Conservation (phyloP, 2,329 filamentous ascomycete genomes). For the Sporothrix phasma region DNA sequence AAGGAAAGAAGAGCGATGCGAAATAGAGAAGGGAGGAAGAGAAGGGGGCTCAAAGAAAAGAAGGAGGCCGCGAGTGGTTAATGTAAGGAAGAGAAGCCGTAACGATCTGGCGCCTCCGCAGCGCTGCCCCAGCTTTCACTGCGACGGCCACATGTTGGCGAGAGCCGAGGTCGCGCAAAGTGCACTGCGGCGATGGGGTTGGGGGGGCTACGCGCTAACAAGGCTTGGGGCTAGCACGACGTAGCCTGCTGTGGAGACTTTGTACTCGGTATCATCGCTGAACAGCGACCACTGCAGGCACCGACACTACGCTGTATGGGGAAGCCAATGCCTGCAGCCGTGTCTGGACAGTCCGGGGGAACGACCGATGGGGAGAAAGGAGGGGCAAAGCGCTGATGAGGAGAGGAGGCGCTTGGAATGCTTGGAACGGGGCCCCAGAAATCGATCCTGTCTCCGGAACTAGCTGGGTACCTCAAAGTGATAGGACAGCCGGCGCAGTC, state of each 20-base stretch:
- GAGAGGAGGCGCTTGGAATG: not conserved
- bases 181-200: not conserved
- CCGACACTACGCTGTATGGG: not conserved
- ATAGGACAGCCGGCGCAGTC: not conserved
- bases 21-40: not conserved
- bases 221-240: conserved; percentile 5
- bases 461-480: not conserved
- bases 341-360: conserved; percentile 3
- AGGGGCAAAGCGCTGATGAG: not conserved
- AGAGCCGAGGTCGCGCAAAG: conserved; percentile 19
- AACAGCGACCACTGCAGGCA: not conserved
- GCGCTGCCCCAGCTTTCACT: not conserved
- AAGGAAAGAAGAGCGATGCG: not conserved
- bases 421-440: conserved; percentile 4
- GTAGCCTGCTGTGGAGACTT: not conserved
- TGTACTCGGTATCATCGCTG: not conserved
- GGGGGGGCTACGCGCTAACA: conserved; percentile 4
- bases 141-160: conserved; percentile 19
- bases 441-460: not conserved
- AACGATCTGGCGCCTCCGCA: conserved; percentile 7
- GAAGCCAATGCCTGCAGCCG: too few relatives aligned
- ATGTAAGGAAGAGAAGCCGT: not conserved
- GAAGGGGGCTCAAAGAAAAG: not conserved
- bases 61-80: not conserved
- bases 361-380: not conserved